phyloP scores from a whole-genome alignment of 140 eudicot species.

The Flaveria floridana region DNA sequence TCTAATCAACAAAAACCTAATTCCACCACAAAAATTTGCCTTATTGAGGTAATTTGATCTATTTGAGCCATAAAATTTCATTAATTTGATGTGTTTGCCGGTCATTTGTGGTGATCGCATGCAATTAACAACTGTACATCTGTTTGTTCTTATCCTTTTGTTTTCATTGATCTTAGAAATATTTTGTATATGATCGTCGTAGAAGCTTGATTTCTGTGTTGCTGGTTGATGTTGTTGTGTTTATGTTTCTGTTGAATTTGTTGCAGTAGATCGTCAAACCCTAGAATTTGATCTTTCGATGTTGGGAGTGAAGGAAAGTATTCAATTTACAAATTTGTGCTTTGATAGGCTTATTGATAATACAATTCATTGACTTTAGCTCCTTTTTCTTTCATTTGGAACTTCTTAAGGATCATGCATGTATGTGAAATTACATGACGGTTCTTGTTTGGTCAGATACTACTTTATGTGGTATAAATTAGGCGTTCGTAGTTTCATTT shows the following conservation, averaged over 20 bases:
- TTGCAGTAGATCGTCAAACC: constrained; percentile 31
- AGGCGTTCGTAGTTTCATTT: background rate
- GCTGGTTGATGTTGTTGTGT: constrained; percentile 14
- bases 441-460: constrained; percentile 2
- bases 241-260: constrained; percentile 3
- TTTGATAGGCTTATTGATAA: background rate
- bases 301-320: background rate
- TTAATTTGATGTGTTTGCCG: constrained; percentile 19
- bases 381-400: background rate
- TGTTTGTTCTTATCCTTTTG: constrained; percentile 19
- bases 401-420: constrained; percentile 12
- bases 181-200: constrained; percentile 17
- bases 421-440: background rate
- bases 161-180: background rate
- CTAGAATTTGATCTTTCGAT: constrained; percentile 25
- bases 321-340: background rate
- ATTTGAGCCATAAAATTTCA: background rate
- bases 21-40: background rate
- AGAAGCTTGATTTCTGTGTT: constrained; percentile 14
- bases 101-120: constrained; percentile 36
- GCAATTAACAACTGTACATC: constrained; percentile 25
- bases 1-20: constrained; percentile 7
- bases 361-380: background rate
- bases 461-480: background rate
- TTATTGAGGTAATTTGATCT: constrained; percentile 27